These are phyloP conservation scores for Stevia rebaudiana DNA, from an alignment of 140 eudicot genomes.

Conservation along the genomic window DNA sequence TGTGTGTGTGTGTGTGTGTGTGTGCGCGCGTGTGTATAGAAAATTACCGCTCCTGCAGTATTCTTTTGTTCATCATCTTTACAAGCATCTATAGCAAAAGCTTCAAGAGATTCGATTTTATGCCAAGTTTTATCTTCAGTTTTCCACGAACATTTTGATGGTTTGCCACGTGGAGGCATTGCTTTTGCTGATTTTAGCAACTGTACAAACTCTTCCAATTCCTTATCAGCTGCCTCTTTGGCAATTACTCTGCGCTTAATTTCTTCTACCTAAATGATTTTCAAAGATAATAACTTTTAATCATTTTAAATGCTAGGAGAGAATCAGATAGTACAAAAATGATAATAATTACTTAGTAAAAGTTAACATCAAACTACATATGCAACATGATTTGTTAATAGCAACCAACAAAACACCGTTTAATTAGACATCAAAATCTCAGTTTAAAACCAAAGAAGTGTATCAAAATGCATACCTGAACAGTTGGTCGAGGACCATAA, in stretches of 20 bases:
- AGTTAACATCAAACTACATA: constrained; percentile 5
- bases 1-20: too few species aligned
- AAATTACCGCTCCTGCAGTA: constrained; percentile 66
- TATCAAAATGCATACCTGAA: constrained; percentile 47
- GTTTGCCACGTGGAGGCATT: constrained; percentile 62
- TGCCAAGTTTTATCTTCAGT: constrained; percentile 53
- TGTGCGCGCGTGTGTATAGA: too few species aligned
- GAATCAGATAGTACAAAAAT: background rate
- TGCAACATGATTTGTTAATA: background rate
- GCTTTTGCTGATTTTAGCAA: constrained; percentile 61
- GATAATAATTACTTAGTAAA: constrained; percentile 4
- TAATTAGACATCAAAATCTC: background rate
- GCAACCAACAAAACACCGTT: background rate
- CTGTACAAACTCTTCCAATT: constrained; percentile 59
- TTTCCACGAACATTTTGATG: constrained; percentile 66
- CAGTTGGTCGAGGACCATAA: constrained; percentile 71
- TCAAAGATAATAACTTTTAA: background rate
- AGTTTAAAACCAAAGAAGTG: too few species aligned
- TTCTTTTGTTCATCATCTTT: constrained; percentile 61
- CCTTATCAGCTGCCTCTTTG: constrained; percentile 80
- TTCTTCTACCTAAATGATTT: constrained; percentile 67
- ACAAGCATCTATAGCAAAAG: constrained; percentile 79
- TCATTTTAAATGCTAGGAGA: constrained; percentile 1
- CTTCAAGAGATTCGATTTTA: constrained; percentile 68
- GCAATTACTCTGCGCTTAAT: constrained; percentile 56